Conservation (phyloP, 805 yeast genomes). For the Lipomyces yamanashiensis region DNA sequence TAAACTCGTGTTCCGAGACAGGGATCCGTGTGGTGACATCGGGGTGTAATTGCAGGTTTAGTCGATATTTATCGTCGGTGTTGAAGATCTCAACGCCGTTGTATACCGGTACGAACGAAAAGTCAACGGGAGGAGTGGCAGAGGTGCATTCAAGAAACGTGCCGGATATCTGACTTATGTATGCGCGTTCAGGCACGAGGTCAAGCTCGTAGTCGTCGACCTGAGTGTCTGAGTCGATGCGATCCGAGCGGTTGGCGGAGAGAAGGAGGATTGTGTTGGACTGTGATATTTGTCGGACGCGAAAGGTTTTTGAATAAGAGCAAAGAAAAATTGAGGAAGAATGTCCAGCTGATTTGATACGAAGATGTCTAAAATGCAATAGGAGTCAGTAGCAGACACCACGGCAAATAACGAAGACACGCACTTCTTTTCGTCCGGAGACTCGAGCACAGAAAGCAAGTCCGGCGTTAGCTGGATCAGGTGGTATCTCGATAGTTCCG, state of each 20-base stretch:
- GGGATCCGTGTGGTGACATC: conserved; percentile 48
- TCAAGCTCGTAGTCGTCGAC: not conserved
- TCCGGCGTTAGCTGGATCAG: conserved; percentile 32
- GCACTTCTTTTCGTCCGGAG: conserved; percentile 17
- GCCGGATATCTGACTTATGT: conserved; percentile 13
- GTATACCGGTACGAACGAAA: conserved; percentile 32
- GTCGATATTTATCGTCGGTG: conserved; percentile 14
- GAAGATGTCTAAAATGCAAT: conserved; percentile 2
- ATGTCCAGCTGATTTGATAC: conserved; percentile 16
- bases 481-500: conserved; percentile 7
- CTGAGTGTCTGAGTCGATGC: conserved; percentile 9
- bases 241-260: conserved; percentile 33
- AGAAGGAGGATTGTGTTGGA: conserved; percentile 77
- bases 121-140: conserved; percentile 15
- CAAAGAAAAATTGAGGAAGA: conserved; percentile 60
- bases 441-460: conserved; percentile 20
- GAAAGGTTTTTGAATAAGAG: conserved; percentile 62
- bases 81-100: conserved; percentile 17
- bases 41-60: not conserved
- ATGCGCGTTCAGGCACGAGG: not conserved
- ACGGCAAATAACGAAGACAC: not conserved
- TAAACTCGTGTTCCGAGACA: conserved; percentile 58
- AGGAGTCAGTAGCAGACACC: too few relatives aligned
- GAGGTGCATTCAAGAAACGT: conserved; percentile 31
- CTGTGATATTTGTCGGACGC: conserved; percentile 78